These are phyloP conservation scores for Nemania sp. DNA, from an alignment of 2,329 filamentous ascomycete species.

Conservation along the genomic window DNA sequence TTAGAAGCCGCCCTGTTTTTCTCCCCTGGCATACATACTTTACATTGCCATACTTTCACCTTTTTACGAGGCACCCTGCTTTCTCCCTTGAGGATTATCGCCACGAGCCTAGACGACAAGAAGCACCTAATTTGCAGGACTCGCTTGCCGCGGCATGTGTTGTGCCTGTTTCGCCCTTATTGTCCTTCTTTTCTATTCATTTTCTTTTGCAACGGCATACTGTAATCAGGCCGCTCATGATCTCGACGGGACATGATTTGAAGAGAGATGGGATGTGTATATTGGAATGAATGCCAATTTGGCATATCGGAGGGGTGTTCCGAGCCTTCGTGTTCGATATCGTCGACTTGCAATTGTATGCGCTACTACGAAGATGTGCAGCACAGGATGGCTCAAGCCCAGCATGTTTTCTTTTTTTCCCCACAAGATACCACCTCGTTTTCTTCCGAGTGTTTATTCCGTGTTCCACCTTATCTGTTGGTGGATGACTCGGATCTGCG, in stretches of 20 bases:
- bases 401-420: conserved; percentile 40
- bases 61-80: neutral
- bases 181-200: conserved; percentile 35
- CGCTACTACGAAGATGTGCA: conserved; percentile 30
- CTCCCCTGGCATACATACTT: conserved; percentile 35
- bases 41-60: conserved; percentile 6
- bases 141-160: conserved; percentile 4
- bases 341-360: conserved; percentile 32
- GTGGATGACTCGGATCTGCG: conserved; percentile 13
- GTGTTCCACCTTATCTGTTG: conserved; percentile 15
- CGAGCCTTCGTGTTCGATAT: conserved; percentile 25
- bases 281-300: conserved; percentile 39
- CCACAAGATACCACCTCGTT: conserved; percentile 48
- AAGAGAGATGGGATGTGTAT: conserved; percentile 46
- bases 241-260: conserved; percentile 48
- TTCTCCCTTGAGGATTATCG: neutral
- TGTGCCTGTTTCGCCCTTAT: conserved; percentile 27
- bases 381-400: conserved; percentile 40
- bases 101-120: neutral
- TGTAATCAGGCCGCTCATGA: conserved; percentile 41
- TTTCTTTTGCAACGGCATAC: conserved; percentile 39
- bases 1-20: conserved; percentile 62
- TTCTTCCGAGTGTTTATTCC: conserved; percentile 29
- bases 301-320: conserved; percentile 27
- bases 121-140: conserved; percentile 28